phyloP scores from a whole-genome alignment of 805 yeast genomes.

The Candida coleopterorum region DNA sequence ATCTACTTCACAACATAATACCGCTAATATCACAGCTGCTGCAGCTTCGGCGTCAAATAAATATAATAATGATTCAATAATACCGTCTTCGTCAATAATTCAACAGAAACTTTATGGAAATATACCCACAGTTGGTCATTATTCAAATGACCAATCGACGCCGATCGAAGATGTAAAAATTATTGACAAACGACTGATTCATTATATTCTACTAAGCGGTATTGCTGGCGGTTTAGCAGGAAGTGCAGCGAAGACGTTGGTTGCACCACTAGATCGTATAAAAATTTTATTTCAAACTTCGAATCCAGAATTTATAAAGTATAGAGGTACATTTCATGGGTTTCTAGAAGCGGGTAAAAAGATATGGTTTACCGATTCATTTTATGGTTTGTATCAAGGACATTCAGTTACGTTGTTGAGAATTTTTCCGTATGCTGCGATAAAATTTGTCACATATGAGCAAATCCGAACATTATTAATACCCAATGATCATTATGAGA shows the following conservation, averaged over 20 bases:
- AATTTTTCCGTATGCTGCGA: conserved; percentile 95
- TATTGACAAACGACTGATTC: conserved; percentile 66
- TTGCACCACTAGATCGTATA: conserved; percentile 93
- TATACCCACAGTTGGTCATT: conserved; percentile 7
- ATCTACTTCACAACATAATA: background rate
- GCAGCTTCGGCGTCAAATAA: background rate
- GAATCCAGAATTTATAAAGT: conserved; percentile 80
- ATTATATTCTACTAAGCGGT: conserved; percentile 80
- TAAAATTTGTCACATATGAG: conserved; percentile 94
- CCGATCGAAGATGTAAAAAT: conserved; percentile 22
- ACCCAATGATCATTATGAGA: conserved; percentile 70
- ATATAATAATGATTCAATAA: conserved; percentile 2
- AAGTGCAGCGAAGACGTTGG: conserved; percentile 88
- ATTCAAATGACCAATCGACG: conserved; percentile 23
- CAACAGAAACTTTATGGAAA: conserved; percentile 1
- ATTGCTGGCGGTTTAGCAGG: conserved; percentile 96
- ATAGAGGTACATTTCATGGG: conserved; percentile 77
- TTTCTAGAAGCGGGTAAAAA: conserved; percentile 64
- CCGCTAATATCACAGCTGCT: background rate
- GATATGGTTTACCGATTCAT: conserved; percentile 67
- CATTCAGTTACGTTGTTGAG: conserved; percentile 90
- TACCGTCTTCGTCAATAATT: background rate
- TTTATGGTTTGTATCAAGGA: conserved; percentile 84
- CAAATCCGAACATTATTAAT: conserved; percentile 79
- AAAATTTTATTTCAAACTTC: conserved; percentile 94